Evolutionary conservation across 169 alveolate genomes (phyloP), one percentile per base, ranked within the genome.

Genomic region (Eimeria praecox): DNA sequence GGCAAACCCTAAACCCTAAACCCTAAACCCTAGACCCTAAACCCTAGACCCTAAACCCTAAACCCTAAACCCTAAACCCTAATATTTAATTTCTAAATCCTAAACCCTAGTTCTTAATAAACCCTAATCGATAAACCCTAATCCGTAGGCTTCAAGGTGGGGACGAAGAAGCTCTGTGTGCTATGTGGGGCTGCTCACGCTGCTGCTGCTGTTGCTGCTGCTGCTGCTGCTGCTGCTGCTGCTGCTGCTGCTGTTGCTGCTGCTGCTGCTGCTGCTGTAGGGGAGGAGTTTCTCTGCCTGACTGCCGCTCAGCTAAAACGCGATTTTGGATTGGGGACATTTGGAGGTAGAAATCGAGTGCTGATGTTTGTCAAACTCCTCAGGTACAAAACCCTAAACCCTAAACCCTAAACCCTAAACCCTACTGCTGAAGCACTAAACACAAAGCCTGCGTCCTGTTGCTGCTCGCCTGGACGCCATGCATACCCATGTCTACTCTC

Each of bases 361-460:
- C 49, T 75, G 4, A 75, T 40, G 56, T 75, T 75, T 42, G 85
- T 75, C 85, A 75, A 75, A 42, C 85, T 75, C n/a, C 85, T 75
- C 49, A 75, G 52, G 85, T 75, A 75, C 59, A 9, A 52, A 52
- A 66, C n/a, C 77, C 38, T 27, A 66, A 66, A 30, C 77, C 77
- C 77, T 30, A 66, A 24, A 66, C 77, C 35, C 35, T 66, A 66
- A 66, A 24, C 38, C 59, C 59, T 52, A 52, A 52, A 52, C 59
- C 59, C 59, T 52, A 52, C 20, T 6, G 6, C 33, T 5, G 85
- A 27, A 66, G 38, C 59, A 52, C 59, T 9, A 52, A 52, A 52
- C 59, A 9, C 6, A 9, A 52, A n/a, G n/a, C n/a, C n/a, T n/a
- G n/a, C n/a, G n/a, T n/a, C n/a, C n/a, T n/a, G n/a, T n/a, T n/a